Percentiles rank a stretch among this genome's conserved stretches.
These are phyloP conservation scores for Bassia scoparia DNA, from an alignment of 148 eudicot species.

Conservation along the genomic window DNA sequence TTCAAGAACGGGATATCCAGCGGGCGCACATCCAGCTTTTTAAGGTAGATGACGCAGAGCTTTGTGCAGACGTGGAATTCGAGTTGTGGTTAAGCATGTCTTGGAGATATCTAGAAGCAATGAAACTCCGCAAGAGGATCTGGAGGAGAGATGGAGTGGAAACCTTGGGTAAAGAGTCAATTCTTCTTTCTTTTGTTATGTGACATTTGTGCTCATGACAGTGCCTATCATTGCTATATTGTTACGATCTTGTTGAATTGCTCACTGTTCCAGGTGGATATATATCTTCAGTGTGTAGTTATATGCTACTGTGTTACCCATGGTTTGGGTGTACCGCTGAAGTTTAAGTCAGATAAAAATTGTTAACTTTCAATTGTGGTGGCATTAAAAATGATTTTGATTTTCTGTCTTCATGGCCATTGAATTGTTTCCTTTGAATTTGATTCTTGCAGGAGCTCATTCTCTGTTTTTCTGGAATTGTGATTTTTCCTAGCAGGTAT, in stretches of 20 bases:
- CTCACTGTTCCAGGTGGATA: no score
- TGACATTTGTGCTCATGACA: not conserved
- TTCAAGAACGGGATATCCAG: constrained; percentile 39
- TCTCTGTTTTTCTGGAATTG: not conserved
- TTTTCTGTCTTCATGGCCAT: no score
- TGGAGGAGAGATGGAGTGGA: constrained; percentile 75
- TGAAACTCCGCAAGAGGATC: constrained; percentile 73
- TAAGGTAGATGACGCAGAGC: constrained; percentile 61
- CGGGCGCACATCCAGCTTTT: constrained; percentile 33
- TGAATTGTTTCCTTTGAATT: no score
- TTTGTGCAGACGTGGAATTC: constrained; percentile 85
- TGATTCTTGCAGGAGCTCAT: no score
- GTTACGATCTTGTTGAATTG: not conserved
- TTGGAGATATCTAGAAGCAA: constrained; percentile 57
- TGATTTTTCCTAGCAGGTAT: no score
- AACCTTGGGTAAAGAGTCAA: constrained; percentile 59
- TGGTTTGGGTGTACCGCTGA: no score
- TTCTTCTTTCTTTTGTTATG: not conserved
- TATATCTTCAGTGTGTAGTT: no score
- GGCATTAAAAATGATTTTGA: no score
- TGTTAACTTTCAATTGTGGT: no score
- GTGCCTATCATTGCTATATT: not conserved
- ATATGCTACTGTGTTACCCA: no score
- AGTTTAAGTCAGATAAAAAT: no score
- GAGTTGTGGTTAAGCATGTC: constrained; percentile 95